phyloP scores from a whole-genome alignment of 1,284 basidiomycete species.

The Sporisorium iseilematis-ciliati region DNA sequence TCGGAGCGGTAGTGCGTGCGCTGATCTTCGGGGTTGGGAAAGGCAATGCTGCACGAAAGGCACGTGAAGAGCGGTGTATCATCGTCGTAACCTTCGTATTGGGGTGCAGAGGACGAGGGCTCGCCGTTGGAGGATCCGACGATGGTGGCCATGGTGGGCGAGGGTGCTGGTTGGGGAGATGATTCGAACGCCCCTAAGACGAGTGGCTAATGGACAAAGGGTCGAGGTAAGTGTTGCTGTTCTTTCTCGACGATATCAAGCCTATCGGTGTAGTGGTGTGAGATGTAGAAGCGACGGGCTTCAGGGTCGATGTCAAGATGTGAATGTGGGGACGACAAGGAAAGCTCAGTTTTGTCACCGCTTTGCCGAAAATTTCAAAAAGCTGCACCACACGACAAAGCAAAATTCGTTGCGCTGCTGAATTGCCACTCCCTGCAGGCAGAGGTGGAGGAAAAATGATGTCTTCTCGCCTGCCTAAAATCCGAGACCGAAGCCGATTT shows the following conservation, averaged over 20 bases:
- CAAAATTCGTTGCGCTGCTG: conserved; percentile 8
- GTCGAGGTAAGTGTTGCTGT: no score
- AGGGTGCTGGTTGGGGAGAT: no score
- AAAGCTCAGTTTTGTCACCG: conserved; percentile 20
- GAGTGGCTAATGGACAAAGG: no score
- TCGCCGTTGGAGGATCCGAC: conserved; percentile 33
- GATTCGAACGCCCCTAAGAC: no score
- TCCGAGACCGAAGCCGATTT: conserved; percentile 21
- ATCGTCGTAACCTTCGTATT: conserved; percentile 44
- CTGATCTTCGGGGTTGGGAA: conserved; percentile 85
- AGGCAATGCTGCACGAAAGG: conserved; percentile 91
- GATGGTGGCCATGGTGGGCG: conserved; percentile 42
- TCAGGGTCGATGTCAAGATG: background rate
- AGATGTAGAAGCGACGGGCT: background rate
- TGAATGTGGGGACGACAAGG: conserved; percentile 18
- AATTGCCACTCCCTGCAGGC: conserved; percentile 14
- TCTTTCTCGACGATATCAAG: no score
- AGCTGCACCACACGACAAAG: background rate
- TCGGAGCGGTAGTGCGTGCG: conserved; percentile 92
- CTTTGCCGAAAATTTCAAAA: conserved; percentile 28
- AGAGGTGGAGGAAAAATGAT: conserved; percentile 28
- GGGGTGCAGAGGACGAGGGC: conserved; percentile 28
- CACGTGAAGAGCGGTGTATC: conserved; percentile 76
- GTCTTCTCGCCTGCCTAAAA: conserved; percentile 8
- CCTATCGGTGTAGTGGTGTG: background rate